Conservation (phyloP, 257 asterid genomes). For the Forsythia viridissima region DNA sequence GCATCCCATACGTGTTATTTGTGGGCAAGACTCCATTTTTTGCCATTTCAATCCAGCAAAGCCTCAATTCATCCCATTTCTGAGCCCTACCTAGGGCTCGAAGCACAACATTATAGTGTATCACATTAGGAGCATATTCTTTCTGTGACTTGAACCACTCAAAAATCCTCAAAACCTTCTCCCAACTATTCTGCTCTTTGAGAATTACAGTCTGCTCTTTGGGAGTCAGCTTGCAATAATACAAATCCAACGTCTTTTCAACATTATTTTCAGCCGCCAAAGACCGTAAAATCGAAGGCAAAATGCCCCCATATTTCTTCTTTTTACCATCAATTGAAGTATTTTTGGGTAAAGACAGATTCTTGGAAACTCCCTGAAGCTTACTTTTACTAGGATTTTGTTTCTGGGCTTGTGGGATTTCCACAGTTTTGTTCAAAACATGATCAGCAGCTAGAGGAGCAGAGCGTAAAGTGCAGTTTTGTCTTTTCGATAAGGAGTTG, state of each 20-base stretch:
- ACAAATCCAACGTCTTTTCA: constrained; percentile 54
- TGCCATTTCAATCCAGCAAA: constrained; percentile 96
- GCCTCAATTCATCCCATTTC: constrained; percentile 94
- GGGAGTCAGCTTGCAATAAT: constrained; percentile 67
- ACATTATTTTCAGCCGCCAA: constrained; percentile 63
- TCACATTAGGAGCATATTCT: constrained; percentile 78
- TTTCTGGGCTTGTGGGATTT: constrained; percentile 34
- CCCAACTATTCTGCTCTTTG: constrained; percentile 84
- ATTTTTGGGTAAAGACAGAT: constrained; percentile 38
- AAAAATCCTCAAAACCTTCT: constrained; percentile 71
- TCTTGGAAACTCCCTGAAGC: constrained; percentile 48
- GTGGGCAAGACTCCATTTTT: constrained; percentile 64
- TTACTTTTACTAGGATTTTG: constrained; percentile 25
- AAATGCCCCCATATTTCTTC: constrained; percentile 62
- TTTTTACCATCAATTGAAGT: constrained; percentile 43
- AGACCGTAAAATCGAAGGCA: constrained; percentile 65
- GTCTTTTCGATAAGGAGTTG: constrained; percentile 11
- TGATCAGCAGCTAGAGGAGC: background rate
- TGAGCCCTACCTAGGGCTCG: constrained; percentile 76
- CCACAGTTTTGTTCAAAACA: constrained; percentile 21
- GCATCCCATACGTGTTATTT: constrained; percentile 87
- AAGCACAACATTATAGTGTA: constrained; percentile 89
- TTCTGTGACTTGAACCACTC: constrained; percentile 81
- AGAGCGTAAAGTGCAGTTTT: constrained; percentile 5
- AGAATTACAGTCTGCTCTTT: constrained; percentile 88